Evolutionary conservation across 192 early-diverging fungal genomes (phyloP).

Genomic region (Linnemannia zychae): DNA sequence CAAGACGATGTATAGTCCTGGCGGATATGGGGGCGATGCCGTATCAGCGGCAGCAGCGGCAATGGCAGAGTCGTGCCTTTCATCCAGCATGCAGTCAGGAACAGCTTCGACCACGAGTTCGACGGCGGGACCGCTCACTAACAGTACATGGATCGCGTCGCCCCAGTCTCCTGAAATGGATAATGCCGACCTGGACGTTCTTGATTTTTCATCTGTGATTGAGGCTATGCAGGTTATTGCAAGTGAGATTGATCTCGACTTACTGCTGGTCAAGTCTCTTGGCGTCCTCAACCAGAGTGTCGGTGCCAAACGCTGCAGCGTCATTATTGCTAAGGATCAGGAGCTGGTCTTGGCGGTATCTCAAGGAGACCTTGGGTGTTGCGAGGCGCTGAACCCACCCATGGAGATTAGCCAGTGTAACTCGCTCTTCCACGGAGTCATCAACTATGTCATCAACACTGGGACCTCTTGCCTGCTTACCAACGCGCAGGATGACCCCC

Average conservation of each 20-base stretch:
- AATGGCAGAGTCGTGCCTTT: slow-evolving; percentile 41
- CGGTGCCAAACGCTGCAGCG: slow-evolving; percentile 38
- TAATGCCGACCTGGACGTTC: slow-evolving; percentile 40
- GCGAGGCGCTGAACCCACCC: slow-evolving; percentile 43
- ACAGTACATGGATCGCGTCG: slow-evolving; percentile 19
- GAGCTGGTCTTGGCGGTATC: slow-evolving; percentile 41
- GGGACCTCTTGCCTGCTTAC: slow-evolving; percentile 34
- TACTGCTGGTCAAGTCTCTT: slow-evolving; percentile 44
- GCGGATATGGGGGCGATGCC: slow-evolving; percentile 31
- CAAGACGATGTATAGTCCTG: slow-evolving; percentile 43
- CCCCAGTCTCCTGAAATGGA: slow-evolving; percentile 47
- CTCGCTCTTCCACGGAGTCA: slow-evolving; percentile 48
- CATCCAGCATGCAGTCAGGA: background rate
- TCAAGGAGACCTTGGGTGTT: slow-evolving; percentile 34
- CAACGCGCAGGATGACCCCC: slow-evolving; percentile 50
- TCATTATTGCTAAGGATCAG: slow-evolving; percentile 46
- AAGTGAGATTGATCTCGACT: slow-evolving; percentile 49
- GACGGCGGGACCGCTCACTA: background rate
- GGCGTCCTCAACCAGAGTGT: slow-evolving; percentile 52
- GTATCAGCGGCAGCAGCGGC: slow-evolving; percentile 41
- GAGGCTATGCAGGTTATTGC: slow-evolving; percentile 56
- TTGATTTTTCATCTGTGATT: slow-evolving; percentile 52
- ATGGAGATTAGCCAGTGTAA: slow-evolving; percentile 28
- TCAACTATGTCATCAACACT: slow-evolving; percentile 52
- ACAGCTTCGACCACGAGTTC: background rate